phyloP scores from a whole-genome alignment of 768 basidiomycete genomes.

The Pisolithus marmoratus region DNA sequence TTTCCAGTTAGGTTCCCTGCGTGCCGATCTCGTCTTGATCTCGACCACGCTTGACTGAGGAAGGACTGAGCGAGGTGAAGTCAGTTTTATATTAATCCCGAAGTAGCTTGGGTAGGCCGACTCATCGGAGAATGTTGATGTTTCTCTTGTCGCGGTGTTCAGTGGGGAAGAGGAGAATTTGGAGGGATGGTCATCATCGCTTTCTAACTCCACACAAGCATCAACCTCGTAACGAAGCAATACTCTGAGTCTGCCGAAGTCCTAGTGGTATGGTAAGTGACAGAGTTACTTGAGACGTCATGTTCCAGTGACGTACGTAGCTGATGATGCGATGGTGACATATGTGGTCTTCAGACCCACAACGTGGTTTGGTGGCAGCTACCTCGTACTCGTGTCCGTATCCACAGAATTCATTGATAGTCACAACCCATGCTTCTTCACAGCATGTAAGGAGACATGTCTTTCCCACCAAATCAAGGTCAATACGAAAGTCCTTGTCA shows the following conservation, averaged over 20 bases:
- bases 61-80: slow-evolving; percentile 23
- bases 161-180: slow-evolving; percentile 19
- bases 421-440: slow-evolving; percentile 33
- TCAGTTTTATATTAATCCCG: slow-evolving; percentile 17
- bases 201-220: slow-evolving; percentile 23
- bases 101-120: background rate
- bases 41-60: slow-evolving; percentile 34
- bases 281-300: background rate
- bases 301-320: slow-evolving; percentile 42
- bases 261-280: slow-evolving; percentile 29
- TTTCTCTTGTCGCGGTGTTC: slow-evolving; percentile 8
- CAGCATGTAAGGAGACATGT: slow-evolving; percentile 57
- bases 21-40: slow-evolving; percentile 26
- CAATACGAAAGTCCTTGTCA: slow-evolving; percentile 56
- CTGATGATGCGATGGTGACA: slow-evolving; percentile 60
- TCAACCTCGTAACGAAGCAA: slow-evolving; percentile 57
- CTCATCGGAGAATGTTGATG: background rate
- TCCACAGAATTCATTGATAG: slow-evolving; percentile 25
- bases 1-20: slow-evolving; percentile 43
- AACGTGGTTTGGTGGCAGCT: slow-evolving; percentile 41
- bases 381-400: slow-evolving; percentile 63
- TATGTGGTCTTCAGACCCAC: slow-evolving; percentile 43
- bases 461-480: slow-evolving; percentile 54
- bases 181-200: slow-evolving; percentile 16
- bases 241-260: slow-evolving; percentile 51